Conservation (phyloP, 1,284 basidiomycete species). For the Mrakiaceae sp. region DNA sequence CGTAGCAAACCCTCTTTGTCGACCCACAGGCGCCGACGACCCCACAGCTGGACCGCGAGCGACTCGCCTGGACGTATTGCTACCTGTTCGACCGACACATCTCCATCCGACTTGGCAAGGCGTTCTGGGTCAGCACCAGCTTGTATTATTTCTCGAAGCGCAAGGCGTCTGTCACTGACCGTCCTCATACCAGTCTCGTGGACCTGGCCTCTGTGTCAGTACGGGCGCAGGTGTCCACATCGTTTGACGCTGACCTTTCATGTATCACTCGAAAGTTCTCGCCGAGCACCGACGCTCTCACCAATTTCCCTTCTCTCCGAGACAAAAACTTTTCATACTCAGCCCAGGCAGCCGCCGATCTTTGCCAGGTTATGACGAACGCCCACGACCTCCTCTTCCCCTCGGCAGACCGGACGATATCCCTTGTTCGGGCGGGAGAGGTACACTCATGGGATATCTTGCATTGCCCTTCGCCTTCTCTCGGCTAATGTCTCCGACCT, state of each 20-base stretch:
- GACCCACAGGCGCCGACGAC: conserved; percentile 14
- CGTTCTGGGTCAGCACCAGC: conserved; percentile 25
- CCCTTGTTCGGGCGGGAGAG: conserved; percentile 25
- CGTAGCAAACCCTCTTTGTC: conserved; percentile 11
- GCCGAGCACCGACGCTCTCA: conserved; percentile 26
- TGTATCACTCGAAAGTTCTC: conserved; percentile 24
- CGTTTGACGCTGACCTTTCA: too few relatives aligned
- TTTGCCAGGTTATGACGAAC: conserved; percentile 1
- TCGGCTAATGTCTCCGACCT: too few relatives aligned
- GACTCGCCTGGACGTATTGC: conserved; percentile 35
- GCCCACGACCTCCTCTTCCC: conserved; percentile 35
- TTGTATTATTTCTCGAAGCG: too few relatives aligned
- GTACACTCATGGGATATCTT: conserved; percentile 8
- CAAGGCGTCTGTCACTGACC: too few relatives aligned
- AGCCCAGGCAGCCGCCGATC: conserved; percentile 24
- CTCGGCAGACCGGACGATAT: conserved; percentile 24
- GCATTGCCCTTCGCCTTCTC: not conserved
- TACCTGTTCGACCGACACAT: conserved; percentile 36
- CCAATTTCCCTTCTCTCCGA: conserved; percentile 33
- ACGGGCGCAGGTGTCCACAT: not conserved
- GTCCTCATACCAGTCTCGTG: conserved; percentile 24
- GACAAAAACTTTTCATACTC: conserved; percentile 29
- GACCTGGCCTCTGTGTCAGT: conserved; percentile 33
- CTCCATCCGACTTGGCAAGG: conserved; percentile 32
- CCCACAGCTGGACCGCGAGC: conserved; percentile 28